These are phyloP conservation scores for Colletotrichum sojae DNA, from an alignment of 2,329 filamentous ascomycete species.

Conservation along the genomic window DNA sequence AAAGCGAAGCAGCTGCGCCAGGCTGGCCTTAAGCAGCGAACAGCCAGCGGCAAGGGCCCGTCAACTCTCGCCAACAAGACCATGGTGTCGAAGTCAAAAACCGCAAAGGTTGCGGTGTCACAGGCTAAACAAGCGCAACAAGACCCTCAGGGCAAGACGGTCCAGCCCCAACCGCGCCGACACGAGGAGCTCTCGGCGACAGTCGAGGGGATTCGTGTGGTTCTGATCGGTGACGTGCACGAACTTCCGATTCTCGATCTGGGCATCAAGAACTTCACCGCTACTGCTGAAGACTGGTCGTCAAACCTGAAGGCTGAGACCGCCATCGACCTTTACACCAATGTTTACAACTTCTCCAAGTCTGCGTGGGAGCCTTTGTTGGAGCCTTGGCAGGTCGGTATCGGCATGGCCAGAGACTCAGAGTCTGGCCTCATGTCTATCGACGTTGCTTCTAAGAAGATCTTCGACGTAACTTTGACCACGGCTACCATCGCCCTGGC, in stretches of 20 bases:
- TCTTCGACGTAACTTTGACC: conserved; percentile 91
- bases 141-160: conserved; percentile 27
- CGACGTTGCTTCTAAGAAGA: conserved; percentile 90
- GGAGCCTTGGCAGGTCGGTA: conserved; percentile 95
- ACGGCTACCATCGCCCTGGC: conserved; percentile 93
- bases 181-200: conserved; percentile 87
- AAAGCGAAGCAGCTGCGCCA: conserved; percentile 69
- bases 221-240: conserved; percentile 95
- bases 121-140: conserved; percentile 44
- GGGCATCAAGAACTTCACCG: conserved; percentile 90
- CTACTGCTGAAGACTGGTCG: conserved; percentile 92
- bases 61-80: conserved; percentile 64
- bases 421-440: conserved; percentile 83
- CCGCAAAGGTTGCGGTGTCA: conserved; percentile 49
- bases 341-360: conserved; percentile 99
- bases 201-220: conserved; percentile 89
- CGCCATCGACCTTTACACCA: conserved; percentile 93
- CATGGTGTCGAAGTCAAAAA: conserved; percentile 51
- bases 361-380: conserved; percentile 97
- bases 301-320: conserved; percentile 88
- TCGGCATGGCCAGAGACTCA: conserved; percentile 86
- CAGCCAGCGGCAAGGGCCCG: conserved; percentile 69
- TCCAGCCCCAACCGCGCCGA: conserved; percentile 48
- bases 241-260: conserved; percentile 95
- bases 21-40: conserved; percentile 66